Percentiles rank a stretch among this genome's conserved stretches.
Conservation (phyloP, 139 green algal genomes). For the Tetraselmis chui region DNA sequence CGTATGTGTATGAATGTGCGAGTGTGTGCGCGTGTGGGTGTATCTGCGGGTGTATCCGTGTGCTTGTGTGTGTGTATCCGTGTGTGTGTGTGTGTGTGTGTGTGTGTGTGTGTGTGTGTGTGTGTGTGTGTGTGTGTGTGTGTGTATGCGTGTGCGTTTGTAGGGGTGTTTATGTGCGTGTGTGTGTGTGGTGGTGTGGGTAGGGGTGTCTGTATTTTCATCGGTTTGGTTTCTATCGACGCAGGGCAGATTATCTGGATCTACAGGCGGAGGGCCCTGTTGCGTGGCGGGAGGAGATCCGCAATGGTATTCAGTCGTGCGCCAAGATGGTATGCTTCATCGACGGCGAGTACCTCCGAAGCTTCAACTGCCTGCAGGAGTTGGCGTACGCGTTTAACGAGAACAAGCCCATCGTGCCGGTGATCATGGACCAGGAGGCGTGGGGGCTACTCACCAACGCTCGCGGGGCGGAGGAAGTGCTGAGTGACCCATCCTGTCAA, state of each 20-base stretch:
- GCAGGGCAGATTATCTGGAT: background rate
- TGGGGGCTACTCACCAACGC: background rate
- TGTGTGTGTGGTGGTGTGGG: no score
- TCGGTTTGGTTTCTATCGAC: no score
- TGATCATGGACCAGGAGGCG: background rate
- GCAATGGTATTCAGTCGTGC: background rate
- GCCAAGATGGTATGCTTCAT: background rate
- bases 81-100: no score
- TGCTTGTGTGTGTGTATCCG: no score
- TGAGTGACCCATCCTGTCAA: background rate
- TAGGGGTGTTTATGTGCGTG: no score
- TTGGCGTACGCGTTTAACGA: background rate
- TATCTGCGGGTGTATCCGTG: no score
- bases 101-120: no score
- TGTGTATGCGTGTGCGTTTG: no score
- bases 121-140: no score
- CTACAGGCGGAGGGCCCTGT: background rate
- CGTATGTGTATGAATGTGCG: no score
- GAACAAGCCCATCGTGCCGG: background rate
- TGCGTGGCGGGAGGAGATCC: background rate
- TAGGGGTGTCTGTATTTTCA: no score
- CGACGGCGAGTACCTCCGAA: background rate
- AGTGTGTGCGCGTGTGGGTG: no score
- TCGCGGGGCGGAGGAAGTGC: background rate
- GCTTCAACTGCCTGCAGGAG: background rate